Conservation (phyloP, 169 alveolate genomes). For the Eimeria mitis region DNA sequence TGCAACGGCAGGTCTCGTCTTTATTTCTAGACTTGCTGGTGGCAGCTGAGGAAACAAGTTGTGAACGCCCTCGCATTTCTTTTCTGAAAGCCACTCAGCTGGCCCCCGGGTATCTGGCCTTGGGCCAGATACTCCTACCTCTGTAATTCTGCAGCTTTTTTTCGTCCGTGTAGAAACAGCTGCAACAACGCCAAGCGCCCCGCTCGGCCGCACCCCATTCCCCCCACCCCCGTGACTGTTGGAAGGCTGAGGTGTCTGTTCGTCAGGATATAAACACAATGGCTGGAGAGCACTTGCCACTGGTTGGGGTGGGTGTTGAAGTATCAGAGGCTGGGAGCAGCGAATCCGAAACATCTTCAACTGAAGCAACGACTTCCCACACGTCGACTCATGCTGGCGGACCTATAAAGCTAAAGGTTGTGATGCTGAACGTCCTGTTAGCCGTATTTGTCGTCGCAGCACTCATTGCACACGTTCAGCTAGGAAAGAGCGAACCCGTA, state of each 20-base stretch:
- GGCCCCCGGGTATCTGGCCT: background rate
- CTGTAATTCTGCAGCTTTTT: background rate
- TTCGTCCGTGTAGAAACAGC: background rate
- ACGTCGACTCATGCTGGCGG: background rate
- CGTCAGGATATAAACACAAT: background rate
- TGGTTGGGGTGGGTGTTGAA: background rate
- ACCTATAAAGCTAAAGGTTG: background rate
- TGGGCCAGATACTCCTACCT: slow-evolving; percentile 1
- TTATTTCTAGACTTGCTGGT: background rate
- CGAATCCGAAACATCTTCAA: background rate
- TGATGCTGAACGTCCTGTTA: background rate
- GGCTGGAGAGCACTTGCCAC: background rate
- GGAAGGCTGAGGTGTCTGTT: background rate
- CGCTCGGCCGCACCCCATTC: too few species aligned
- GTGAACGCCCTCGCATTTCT: background rate
- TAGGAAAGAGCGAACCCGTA: background rate
- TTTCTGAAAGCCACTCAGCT: background rate
- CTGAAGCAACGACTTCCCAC: background rate
- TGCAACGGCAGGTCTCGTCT: background rate
- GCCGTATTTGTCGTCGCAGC: slow-evolving; percentile 3
- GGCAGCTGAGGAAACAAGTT: background rate
- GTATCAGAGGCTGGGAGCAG: background rate
- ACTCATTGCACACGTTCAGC: slow-evolving; percentile 15
- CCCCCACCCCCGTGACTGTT: background rate
- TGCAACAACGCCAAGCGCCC: background rate